A percentile compares a stretch with the other conserved stretches of the same genome.
Conservation (phyloP, 192 early-diverging fungal genomes). For the Neocallimastix lanati region DNA sequence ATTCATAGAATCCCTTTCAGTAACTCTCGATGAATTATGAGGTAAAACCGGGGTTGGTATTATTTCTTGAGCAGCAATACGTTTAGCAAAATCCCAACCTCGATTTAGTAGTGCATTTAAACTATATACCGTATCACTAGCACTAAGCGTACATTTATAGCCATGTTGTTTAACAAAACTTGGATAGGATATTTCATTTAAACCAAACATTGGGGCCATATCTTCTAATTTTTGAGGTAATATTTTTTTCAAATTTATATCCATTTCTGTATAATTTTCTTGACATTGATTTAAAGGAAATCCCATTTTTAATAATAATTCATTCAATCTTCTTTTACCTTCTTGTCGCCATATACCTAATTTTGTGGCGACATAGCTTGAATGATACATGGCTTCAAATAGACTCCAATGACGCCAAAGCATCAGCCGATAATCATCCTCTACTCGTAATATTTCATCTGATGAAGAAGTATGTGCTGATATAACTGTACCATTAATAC, state of each 20-base stretch:
- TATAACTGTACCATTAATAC: not conserved
- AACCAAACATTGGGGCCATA: slow-evolving; percentile 60
- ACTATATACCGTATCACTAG: slow-evolving; percentile 64
- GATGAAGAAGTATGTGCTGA: slow-evolving; percentile 10
- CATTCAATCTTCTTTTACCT: slow-evolving; percentile 57
- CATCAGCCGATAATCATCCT: slow-evolving; percentile 69
- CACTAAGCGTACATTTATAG: slow-evolving; percentile 35
- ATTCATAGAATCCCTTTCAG: not conserved
- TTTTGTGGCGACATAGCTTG: slow-evolving; percentile 66
- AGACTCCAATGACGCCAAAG: slow-evolving; percentile 86
- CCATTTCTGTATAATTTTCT: slow-evolving; percentile 60
- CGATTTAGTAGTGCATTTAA: slow-evolving; percentile 53
- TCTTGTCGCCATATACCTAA: slow-evolving; percentile 76
- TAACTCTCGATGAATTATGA: not conserved
- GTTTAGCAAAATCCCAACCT: slow-evolving; percentile 20
- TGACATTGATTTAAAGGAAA: slow-evolving; percentile 62
- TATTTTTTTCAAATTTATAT: slow-evolving; percentile 21
- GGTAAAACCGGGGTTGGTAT: not conserved
- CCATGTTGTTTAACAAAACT: slow-evolving; percentile 52
- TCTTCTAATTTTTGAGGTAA: slow-evolving; percentile 38
- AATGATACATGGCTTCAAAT: slow-evolving; percentile 70
- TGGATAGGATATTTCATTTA: slow-evolving; percentile 54
- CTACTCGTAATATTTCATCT: slow-evolving; percentile 30
- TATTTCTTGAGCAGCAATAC: slow-evolving; percentile 6
- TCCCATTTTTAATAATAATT: slow-evolving; percentile 79